Evolutionary conservation across 1,284 basidiomycete genomes (phyloP), one percentile per base, ranked within the genome.

Genomic region (Irpex lacteus): DNA sequence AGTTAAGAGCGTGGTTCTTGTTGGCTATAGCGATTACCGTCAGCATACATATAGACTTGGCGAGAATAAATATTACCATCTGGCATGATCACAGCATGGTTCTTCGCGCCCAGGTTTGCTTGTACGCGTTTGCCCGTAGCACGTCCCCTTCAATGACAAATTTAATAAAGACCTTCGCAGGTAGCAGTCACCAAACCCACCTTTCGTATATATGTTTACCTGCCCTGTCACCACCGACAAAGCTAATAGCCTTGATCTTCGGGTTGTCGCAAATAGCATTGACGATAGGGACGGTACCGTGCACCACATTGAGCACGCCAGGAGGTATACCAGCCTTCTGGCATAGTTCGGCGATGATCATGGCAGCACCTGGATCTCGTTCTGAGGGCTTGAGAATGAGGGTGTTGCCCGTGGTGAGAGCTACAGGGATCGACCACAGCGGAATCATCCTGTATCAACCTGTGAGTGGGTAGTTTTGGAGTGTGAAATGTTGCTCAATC

Each of bases 271-370:
- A 98, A 66, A 99, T 94, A 34, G 91, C 88, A 73, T 98, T 98
- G 63, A 99, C 97, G 1, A 93, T 95, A 7, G 91, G 87, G 36
- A 92, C 88, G 18, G 90, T 88, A 34, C 97, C 97, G 72, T 99
- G 95, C 8, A 98, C 92, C 60, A 96, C 82, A 73, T 95, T 96
- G 64, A 96, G 76, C 50, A 96, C 94, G 69, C 94, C 94, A 21
- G 85, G 78, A 38, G 93, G 91, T 50, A 92, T 78, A 49, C 91
- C 90, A 78, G 96, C 95, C 65, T 87, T 87, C 75, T 93, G 86
- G 73, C 93, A 95, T 5, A 98, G 85, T 76, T 98, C 96, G 50
- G 96, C 95, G 70, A 99, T 95, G 68, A 99, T 97, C 92, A 98
- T 96, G 15, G 95, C 91, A 7, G 97, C 97, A 65, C 96, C 96